Conservation (phyloP, 192 early-diverging fungal genomes). For the Phlyctochytrium planicorne region DNA sequence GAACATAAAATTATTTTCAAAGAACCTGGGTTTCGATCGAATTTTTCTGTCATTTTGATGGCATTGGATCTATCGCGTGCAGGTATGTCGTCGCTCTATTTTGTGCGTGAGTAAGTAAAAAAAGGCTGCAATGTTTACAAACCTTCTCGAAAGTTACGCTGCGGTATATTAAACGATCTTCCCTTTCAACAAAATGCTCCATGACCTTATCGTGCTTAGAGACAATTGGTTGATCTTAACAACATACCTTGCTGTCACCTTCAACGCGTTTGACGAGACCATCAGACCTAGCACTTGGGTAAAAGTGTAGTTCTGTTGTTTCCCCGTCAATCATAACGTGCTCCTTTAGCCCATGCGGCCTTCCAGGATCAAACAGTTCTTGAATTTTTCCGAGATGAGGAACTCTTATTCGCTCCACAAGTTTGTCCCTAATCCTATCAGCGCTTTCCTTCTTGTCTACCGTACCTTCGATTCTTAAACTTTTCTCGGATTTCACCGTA, state of each 20-base stretch:
- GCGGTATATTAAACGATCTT: slow-evolving; percentile 51
- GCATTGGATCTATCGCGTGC: slow-evolving; percentile 17
- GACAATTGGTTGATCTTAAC: slow-evolving; percentile 4
- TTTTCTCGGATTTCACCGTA: slow-evolving; percentile 50
- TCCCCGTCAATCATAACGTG: slow-evolving; percentile 50
- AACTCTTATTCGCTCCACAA: slow-evolving; percentile 43
- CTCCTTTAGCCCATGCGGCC: slow-evolving; percentile 53
- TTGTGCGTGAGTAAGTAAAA: neutral
- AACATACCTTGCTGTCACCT: slow-evolving; percentile 39
- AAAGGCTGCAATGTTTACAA: slow-evolving; percentile 11
- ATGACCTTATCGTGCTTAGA: slow-evolving; percentile 29
- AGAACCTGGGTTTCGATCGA: slow-evolving; percentile 40
- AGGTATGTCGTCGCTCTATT: slow-evolving; percentile 13
- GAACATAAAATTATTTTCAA: neutral
- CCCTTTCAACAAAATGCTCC: slow-evolving; percentile 51
- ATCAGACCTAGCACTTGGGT: slow-evolving; percentile 49
- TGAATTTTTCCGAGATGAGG: slow-evolving; percentile 40
- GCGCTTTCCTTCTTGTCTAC: no score
- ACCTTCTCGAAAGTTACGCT: slow-evolving; percentile 50
- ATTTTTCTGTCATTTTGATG: slow-evolving; percentile 63
- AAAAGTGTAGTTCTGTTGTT: slow-evolving; percentile 60
- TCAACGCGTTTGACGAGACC: slow-evolving; percentile 53
- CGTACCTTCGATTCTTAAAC: slow-evolving; percentile 53
- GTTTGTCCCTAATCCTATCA: slow-evolving; percentile 49
- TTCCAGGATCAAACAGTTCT: slow-evolving; percentile 55